Evolutionary conservation across 2,329 filamentous ascomycete genomes (phyloP).

Genomic region (Penicillium fuscoglaucum): DNA sequence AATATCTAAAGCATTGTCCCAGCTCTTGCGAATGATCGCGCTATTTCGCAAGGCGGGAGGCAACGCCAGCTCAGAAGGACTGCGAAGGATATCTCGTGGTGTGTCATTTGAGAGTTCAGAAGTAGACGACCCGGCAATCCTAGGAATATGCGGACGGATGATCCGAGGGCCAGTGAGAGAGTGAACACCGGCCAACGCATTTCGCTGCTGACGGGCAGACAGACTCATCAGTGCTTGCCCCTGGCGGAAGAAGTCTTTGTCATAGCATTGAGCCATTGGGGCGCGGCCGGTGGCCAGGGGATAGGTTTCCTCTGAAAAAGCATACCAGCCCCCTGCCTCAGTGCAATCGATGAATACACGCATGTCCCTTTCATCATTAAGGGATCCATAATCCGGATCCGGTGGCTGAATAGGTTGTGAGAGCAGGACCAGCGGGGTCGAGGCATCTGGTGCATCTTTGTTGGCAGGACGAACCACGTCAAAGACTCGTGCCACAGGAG

Average conservation of each 20-base stretch:
- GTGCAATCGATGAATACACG: constrained; percentile 87
- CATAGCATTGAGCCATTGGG: constrained; percentile 58
- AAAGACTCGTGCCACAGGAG: constrained; percentile 83
- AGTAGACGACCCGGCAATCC: constrained; percentile 45
- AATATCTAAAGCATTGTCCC: constrained; percentile 48
- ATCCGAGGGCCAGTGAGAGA: constrained; percentile 54
- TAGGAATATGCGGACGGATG: constrained; percentile 43
- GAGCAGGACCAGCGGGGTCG: constrained; percentile 74
- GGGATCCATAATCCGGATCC: constrained; percentile 42
- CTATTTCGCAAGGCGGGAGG: constrained; percentile 44
- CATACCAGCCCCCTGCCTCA: constrained; percentile 86
- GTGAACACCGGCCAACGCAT: constrained; percentile 71
- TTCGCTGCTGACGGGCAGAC: constrained; percentile 52
- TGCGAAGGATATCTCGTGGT: constrained; percentile 38
- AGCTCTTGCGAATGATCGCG: constrained; percentile 48
- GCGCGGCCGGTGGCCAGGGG: constrained; percentile 77
- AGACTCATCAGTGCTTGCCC: constrained; percentile 43
- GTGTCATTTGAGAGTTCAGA: constrained; percentile 40
- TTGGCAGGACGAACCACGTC: constrained; percentile 77
- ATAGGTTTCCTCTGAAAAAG: constrained; percentile 81
- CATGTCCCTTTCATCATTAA: constrained; percentile 55
- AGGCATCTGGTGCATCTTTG: constrained; percentile 60
- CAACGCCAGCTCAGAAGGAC: constrained; percentile 40
- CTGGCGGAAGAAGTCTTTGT: constrained; percentile 49
- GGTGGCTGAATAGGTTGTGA: constrained; percentile 75